Evolutionary conservation across 345 rosid genomes (phyloP), one percentile per base, ranked within the genome.

Genomic region (Dipteronia sinensis): DNA sequence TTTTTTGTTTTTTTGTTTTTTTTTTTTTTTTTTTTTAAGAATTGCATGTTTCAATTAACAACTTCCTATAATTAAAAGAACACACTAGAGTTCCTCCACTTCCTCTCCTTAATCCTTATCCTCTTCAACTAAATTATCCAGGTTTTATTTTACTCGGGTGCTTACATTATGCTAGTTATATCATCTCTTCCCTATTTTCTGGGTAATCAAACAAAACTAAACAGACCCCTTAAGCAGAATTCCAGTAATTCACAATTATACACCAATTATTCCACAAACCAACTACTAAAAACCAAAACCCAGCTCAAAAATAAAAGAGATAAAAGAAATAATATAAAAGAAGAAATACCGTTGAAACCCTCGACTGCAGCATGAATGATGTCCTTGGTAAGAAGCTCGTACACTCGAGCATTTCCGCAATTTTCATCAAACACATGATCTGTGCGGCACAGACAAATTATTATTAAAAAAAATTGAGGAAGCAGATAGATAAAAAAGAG

Each of bases 381-480:
- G 70, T 89, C 97, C 82, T 85, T 91, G 4, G 95, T 89, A 72
- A 96, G 97, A 46, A 90, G 95, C 69, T 89, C 92, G 71, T 96
- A 94, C 31, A 92, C 92, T 29, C 78, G 74, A 13, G 90, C 86
- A 75, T 91, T 96, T 40, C 90, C 77, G 79, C 89, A 91, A 56
- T 73, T 88, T 71, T 90, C 97, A 51, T 94, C 92, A 71, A 93
- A 91, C 78, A 93, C 93, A 70, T 90, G 95, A 79, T 96, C 99
- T 96, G 84, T 8, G 22, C 25, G 56, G 34, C 47, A 55, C 27
- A 58, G 51, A 72, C 42, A 2, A 10, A 4, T 6, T 1, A 63
- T 9, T 42, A 7, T 42, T 42, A 61, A 27, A 10, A 47, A 19
- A 31, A 69, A 42, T 44, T 0, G 4, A 25, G 58, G 55, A 58